Base-by-base conservation (phyloP, 1,284 basidiomycete genomes). In the Fomitopsis betulina region DNA sequence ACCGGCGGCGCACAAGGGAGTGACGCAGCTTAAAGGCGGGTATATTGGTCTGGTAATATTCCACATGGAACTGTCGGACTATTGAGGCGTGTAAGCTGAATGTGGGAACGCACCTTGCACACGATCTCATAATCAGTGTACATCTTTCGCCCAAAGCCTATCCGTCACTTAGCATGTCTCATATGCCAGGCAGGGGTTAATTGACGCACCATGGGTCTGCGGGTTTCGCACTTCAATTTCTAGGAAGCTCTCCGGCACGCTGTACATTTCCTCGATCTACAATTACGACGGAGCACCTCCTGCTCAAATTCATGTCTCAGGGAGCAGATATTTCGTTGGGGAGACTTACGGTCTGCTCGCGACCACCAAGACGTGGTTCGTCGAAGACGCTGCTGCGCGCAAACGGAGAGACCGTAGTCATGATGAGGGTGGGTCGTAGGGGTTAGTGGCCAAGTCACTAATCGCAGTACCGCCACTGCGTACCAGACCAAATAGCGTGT, bases 61-160 rank as follows among this genome's bases (percentile, higher is more conserved):
- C 12, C 51, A 53, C 42, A 49, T 30, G 51, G 25, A 40, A 9
- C 5, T 38, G n/a, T 25, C 4, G 45, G 6, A 42, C 17, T 21
- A 50, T 43, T 27, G 37, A 19, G 55, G 19, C n/a, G 51, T 32
- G 42, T 49, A 54, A 43, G 49, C 52, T 37, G 21, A 35, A 53
- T 35, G 37, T 38, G 45, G 27, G 52, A n/a, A 72, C 82, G 59
- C 62, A 93, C 95, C 85, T 95, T 94, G 82, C 95, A 98, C 55
- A 98, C 90, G 63, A 99, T 91, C 77, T 99, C 96, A 71, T 99
- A 99, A 80, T 99, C 96, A 51, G 96, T 99, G 74, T 93, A 99
- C 94, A 96, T 97, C 82, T 98, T 98, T 66, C 96, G 80, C 37
- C 95, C 94, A 69, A 94, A 94, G 38, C 93, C 93, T 95, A 67